Percentiles rank a stretch among this genome's conserved stretches.
These are phyloP conservation scores for Entomortierella parvispora DNA, from an alignment of 192 early-diverging fungal species.

Conservation along the genomic window DNA sequence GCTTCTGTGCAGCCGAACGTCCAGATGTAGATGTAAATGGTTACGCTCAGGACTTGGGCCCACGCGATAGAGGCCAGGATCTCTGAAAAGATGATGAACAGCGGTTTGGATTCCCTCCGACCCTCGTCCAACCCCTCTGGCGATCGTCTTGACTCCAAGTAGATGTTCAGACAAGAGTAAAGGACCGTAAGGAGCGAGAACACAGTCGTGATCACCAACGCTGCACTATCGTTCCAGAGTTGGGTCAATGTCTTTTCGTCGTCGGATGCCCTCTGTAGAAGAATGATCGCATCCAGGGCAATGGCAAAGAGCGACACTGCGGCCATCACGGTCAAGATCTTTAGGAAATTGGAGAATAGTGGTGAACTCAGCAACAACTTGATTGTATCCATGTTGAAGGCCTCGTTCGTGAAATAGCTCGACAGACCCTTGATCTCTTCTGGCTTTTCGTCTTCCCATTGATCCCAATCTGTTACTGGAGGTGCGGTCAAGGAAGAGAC, in stretches of 20 bases:
- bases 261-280: conserved; percentile 2
- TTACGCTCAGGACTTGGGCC: conserved; percentile 39
- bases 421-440: neutral
- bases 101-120: conserved; percentile 21
- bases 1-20: conserved; percentile 25
- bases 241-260: neutral
- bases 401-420: conserved; percentile 16
- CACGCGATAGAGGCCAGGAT: conserved; percentile 32
- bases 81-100: conserved; percentile 39
- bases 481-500: conserved; percentile 25
- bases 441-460: neutral
- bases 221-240: conserved; percentile 18
- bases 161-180: conserved; percentile 33
- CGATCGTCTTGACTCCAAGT: conserved; percentile 19
- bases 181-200: conserved; percentile 25
- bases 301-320: conserved; percentile 15
- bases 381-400: conserved; percentile 17
- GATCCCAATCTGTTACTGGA: conserved; percentile 19
- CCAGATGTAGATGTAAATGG: conserved; percentile 31
- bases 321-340: conserved; percentile 15
- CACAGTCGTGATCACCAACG: conserved; percentile 11
- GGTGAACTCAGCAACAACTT: conserved; percentile 35
- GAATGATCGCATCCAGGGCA: conserved; percentile 12
- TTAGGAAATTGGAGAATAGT: conserved; percentile 36
- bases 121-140: conserved; percentile 29